phyloP scores from a whole-genome alignment of 2,329 filamentous ascomycete genomes.

The Aspergillus piperis region DNA sequence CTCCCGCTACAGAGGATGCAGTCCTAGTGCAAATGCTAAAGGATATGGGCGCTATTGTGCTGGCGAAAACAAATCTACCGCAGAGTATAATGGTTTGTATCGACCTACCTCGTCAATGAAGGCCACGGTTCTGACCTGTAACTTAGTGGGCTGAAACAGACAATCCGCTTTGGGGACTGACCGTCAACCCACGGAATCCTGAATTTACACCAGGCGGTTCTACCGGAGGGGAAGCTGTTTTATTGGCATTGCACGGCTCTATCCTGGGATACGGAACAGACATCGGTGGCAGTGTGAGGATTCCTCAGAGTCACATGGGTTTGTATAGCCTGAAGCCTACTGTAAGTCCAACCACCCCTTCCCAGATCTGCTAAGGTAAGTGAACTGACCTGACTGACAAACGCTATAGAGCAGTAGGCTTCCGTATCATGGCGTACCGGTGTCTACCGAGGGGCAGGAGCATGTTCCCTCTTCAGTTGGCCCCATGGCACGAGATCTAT shows the following conservation, averaged over 20 bases:
- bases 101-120: not conserved
- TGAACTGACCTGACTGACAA: conserved; percentile 44
- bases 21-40: conserved; percentile 53
- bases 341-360: conserved; percentile 26
- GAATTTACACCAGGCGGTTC: conserved; percentile 52
- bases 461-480: conserved; percentile 66
- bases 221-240: conserved; percentile 47
- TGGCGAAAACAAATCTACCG: conserved; percentile 56
- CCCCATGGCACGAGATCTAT: conserved; percentile 57
- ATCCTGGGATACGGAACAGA: conserved; percentile 55
- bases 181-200: conserved; percentile 48
- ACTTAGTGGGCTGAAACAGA: conserved; percentile 56
- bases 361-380: not conserved
- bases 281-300: conserved; percentile 55
- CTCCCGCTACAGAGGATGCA: conserved; percentile 53
- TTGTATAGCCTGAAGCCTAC: conserved; percentile 52
- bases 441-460: conserved; percentile 65
- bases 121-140: conserved; percentile 2
- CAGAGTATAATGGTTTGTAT: conserved; percentile 54
- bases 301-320: conserved; percentile 52
- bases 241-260: conserved; percentile 46
- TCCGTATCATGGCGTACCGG: conserved; percentile 60
- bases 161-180: conserved; percentile 55
- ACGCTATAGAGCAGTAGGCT: conserved; percentile 55
- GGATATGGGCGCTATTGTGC: conserved; percentile 53